A percentile compares a stretch with the other conserved stretches of the same genome.
Conservation (phyloP, 2,329 filamentous ascomycete genomes). For the Shiraia sp. region DNA sequence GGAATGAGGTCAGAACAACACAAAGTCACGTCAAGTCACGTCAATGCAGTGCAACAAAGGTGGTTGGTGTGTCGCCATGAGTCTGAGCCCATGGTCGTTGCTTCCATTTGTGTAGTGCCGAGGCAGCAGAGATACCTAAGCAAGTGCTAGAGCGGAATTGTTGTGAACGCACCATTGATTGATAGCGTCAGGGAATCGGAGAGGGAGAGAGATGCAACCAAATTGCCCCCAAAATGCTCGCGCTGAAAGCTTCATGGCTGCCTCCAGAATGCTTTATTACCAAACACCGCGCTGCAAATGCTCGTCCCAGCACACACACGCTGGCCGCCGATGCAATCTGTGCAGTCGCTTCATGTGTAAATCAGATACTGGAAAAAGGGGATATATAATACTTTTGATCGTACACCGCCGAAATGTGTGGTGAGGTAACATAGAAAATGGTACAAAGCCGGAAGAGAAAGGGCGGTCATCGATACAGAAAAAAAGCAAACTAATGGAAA, state of each 20-base stretch:
- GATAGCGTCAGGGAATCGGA: constrained; percentile 20
- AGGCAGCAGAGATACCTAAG: constrained; percentile 18
- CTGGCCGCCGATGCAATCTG: constrained; percentile 4
- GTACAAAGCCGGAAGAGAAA: constrained; percentile 26
- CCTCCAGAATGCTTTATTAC: constrained; percentile 11
- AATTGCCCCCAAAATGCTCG: constrained; percentile 11
- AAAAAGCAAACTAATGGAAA: constrained; percentile 11
- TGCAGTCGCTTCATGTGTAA: constrained; percentile 6
- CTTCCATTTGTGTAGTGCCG: constrained; percentile 21
- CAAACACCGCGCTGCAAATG: constrained; percentile 25
- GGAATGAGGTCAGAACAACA: too few relatives aligned
- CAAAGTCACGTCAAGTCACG: too few relatives aligned
- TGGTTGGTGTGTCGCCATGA: constrained; percentile 17
- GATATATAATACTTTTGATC: constrained; percentile 37
- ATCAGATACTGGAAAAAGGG: constrained; percentile 11
- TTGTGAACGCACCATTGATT: constrained; percentile 15
- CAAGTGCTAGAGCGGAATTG: constrained; percentile 21
- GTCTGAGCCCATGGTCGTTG: constrained; percentile 19
- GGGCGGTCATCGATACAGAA: constrained; percentile 24
- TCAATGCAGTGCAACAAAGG: not conserved
- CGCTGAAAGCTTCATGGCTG: constrained; percentile 9
- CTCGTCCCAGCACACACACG: constrained; percentile 18
- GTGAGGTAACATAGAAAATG: constrained; percentile 22
- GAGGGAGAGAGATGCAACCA: constrained; percentile 24
- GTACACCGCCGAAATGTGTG: constrained; percentile 28